phyloP scores from a whole-genome alignment of 345 rosid species.

The Arabis hirsuta region DNA sequence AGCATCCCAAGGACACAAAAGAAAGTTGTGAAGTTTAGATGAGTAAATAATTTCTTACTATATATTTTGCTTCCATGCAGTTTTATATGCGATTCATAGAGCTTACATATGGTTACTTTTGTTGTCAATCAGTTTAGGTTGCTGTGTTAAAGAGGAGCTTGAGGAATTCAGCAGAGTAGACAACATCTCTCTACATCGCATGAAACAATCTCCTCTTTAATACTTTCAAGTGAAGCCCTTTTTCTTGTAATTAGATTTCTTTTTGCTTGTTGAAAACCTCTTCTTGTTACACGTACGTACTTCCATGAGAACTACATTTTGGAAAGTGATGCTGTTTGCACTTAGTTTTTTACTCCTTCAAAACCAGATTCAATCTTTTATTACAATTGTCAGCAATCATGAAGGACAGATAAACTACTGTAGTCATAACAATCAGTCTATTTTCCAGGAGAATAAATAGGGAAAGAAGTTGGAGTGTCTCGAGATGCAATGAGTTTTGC shows the following conservation, averaged over 20 bases:
- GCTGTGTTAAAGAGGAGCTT: conserved; percentile 30
- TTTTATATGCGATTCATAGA: neutral
- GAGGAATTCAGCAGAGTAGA: conserved; percentile 33
- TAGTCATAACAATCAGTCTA: conserved; percentile 10
- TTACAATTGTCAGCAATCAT: conserved; percentile 21
- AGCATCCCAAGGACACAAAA: conserved; percentile 43
- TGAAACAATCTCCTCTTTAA: conserved; percentile 28
- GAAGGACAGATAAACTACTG: neutral
- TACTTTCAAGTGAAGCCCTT: conserved; percentile 34
- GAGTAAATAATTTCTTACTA: conserved; percentile 48
- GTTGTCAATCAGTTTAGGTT: conserved; percentile 46
- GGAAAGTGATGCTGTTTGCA: conserved; percentile 31
- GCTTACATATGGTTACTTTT: conserved; percentile 31
- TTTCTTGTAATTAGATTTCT: conserved; percentile 37
- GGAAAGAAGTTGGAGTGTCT: conserved; percentile 8
- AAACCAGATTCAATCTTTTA: conserved; percentile 24
- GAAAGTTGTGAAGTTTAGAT: conserved; percentile 26
- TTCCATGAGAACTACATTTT: conserved; percentile 30
- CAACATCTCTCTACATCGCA: conserved; percentile 17
- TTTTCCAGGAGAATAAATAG: conserved; percentile 16
- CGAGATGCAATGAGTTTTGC: conserved; percentile 2
- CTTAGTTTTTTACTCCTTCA: neutral
- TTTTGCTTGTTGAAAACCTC: conserved; percentile 7
- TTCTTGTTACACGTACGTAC: conserved; percentile 15
- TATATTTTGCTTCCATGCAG: conserved; percentile 33